Evolutionary conservation across 306 rosid species (phyloP).

Genomic region (Dalbergia cochinchinensis): DNA sequence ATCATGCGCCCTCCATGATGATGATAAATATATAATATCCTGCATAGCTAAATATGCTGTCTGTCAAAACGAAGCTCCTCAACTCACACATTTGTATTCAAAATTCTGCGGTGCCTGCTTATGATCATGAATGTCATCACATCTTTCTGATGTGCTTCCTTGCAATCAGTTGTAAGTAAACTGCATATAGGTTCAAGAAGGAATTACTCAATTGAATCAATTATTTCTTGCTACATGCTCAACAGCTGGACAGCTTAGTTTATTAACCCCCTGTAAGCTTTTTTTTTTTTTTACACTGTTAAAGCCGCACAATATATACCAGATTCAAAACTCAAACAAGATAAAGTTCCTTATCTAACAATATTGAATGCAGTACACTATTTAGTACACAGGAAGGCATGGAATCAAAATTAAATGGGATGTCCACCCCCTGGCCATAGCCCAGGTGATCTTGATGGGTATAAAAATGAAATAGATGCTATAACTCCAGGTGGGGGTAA

Average conservation of each 20-base stretch:
- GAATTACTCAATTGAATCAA: neutral
- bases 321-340: constrained; percentile 32
- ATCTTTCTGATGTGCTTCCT: neutral
- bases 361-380: constrained; percentile 1
- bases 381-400: constrained; percentile 18
- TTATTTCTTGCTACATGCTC: neutral
- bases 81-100: constrained; percentile 3
- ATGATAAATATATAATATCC: neutral
- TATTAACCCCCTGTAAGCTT: constrained; percentile 25
- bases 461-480: neutral
- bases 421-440: constrained; percentile 11
- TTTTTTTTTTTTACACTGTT: constrained; percentile 7
- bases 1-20: neutral
- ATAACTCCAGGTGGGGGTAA: constrained; percentile 2
- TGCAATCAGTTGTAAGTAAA: neutral
- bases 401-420: constrained; percentile 13
- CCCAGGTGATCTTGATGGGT: constrained; percentile 15
- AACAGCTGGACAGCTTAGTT: neutral
- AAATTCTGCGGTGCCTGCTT: constrained; percentile 7
- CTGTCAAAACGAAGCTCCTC: constrained; percentile 25
- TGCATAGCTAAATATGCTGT: neutral
- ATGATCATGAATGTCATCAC: constrained; percentile 25
- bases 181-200: neutral
- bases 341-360: neutral
- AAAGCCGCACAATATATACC: neutral